Percentiles rank a stretch among this genome's conserved stretches.
Evolutionary conservation across 345 rosid species (phyloP).

Genomic region (Corchorus olitorius): DNA sequence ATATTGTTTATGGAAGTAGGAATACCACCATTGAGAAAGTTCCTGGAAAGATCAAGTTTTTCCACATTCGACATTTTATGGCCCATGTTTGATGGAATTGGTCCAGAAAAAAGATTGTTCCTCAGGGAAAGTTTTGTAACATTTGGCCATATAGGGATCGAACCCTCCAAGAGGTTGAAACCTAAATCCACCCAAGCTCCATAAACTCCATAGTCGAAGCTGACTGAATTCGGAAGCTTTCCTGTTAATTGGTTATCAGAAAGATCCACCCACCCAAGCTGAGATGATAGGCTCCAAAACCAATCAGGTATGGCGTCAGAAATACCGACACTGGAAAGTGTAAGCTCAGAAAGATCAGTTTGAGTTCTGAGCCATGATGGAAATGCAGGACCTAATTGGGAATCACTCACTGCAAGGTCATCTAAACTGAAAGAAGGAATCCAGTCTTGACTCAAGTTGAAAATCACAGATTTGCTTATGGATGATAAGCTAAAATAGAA

Average conservation of each 20-base stretch:
- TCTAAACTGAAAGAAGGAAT: constrained; percentile 23
- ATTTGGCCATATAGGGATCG: constrained; percentile 6
- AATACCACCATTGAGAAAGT: constrained; percentile 27
- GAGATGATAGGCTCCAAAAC: constrained; percentile 24
- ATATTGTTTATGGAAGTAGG: constrained; percentile 24
- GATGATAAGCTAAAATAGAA: constrained; percentile 3
- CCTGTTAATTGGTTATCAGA: constrained; percentile 27
- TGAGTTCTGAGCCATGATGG: constrained; percentile 36
- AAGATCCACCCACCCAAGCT: constrained; percentile 24
- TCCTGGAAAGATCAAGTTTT: constrained; percentile 14
- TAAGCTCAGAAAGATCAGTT: not conserved
- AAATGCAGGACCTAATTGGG: constrained; percentile 28
- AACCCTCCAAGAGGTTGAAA: constrained; percentile 15
- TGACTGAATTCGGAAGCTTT: constrained; percentile 16
- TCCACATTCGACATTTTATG: not conserved
- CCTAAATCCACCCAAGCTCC: constrained; percentile 10
- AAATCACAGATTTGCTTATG: not conserved
- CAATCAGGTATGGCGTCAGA: constrained; percentile 20
- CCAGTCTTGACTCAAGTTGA: constrained; percentile 26
- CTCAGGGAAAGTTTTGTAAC: not conserved
- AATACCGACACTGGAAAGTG: constrained; percentile 21
- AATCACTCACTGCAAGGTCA: not conserved
- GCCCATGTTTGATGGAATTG: constrained; percentile 18
- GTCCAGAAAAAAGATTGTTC: constrained; percentile 21
- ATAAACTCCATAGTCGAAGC: not conserved